Evolutionary conservation across 768 basidiomycete species (phyloP).

Genomic region (Multifurca ochricompacta): DNA sequence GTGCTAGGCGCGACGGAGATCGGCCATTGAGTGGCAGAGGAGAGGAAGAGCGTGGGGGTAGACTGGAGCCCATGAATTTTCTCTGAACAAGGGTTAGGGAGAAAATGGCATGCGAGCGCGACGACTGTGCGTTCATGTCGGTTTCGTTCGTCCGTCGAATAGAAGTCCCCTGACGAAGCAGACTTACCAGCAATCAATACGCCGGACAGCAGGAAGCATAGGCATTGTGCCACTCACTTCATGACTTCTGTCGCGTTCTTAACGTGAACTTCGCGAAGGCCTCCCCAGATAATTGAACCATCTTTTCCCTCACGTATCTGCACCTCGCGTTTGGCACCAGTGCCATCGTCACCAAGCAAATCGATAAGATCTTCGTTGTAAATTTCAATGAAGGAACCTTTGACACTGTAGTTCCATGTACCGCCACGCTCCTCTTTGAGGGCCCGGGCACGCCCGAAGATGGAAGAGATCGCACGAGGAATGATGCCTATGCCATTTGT

Average conservation of each 20-base stretch:
- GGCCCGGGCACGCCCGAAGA: constrained; percentile 73
- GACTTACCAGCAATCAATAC: constrained; percentile 36
- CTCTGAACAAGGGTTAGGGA: constrained; percentile 91
- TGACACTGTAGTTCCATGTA: constrained; percentile 72
- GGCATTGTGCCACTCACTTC: constrained; percentile 50
- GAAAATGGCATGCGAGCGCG: constrained; percentile 98
- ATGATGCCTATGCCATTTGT: constrained; percentile 90
- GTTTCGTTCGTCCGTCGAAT: constrained; percentile 94
- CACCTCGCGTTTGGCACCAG: constrained; percentile 70
- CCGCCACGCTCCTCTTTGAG: constrained; percentile 67
- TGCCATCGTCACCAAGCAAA: constrained; percentile 71
- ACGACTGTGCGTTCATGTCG: constrained; percentile 98
- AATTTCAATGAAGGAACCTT: constrained; percentile 93
- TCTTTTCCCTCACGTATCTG: constrained; percentile 97
- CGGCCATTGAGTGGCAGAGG: constrained; percentile 68
- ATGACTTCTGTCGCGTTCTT: constrained; percentile 82
- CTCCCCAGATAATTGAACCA: constrained; percentile 95
- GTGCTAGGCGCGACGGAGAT: constrained; percentile 69
- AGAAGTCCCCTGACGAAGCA: constrained; percentile 82
- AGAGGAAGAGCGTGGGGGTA: constrained; percentile 68
- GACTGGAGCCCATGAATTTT: constrained; percentile 65
- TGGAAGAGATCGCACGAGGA: constrained; percentile 83
- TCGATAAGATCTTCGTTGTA: constrained; percentile 99
- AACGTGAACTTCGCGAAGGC: constrained; percentile 88
- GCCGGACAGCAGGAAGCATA: constrained; percentile 6